Conservation (phyloP, 2,329 filamentous ascomycete genomes). For the Teratosphaeria viscida region DNA sequence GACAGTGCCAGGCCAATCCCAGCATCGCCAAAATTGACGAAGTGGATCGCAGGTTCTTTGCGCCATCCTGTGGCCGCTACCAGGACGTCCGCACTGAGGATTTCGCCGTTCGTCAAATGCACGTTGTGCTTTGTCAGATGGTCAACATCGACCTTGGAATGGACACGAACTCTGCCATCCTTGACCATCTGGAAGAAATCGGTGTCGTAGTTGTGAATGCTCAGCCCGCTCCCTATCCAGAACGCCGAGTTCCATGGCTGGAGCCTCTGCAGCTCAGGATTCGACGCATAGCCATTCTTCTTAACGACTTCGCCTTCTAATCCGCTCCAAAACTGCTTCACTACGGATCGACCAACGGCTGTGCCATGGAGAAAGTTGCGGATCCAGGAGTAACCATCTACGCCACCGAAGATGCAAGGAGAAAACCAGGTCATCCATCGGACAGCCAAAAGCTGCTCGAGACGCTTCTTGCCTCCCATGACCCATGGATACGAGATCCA, state of each 20-base stretch:
- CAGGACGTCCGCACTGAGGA: conserved; percentile 40
- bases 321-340: conserved; percentile 46
- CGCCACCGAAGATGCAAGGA: conserved; percentile 61
- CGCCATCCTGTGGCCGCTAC: conserved; percentile 50
- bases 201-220: conserved; percentile 49
- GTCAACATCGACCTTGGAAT: conserved; percentile 43
- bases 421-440: conserved; percentile 64
- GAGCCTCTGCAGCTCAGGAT: conserved; percentile 32
- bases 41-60: conserved; percentile 8
- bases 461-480: conserved; percentile 5
- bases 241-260: conserved; percentile 33
- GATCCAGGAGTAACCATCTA: conserved; percentile 48
- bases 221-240: conserved; percentile 47
- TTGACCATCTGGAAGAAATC: conserved; percentile 49
- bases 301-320: conserved; percentile 44
- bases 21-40: background rate
- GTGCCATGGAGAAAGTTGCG: conserved; percentile 50
- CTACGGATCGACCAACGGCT: conserved; percentile 44
- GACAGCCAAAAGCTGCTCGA: conserved; percentile 57
- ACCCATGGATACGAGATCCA: conserved; percentile 48
- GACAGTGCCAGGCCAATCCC: background rate
- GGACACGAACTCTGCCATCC: conserved; percentile 43
- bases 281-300: conserved; percentile 35
- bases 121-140: conserved; percentile 37
- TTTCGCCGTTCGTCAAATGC: conserved; percentile 38